These are phyloP conservation scores for Russula ochroleuca DNA, from an alignment of 768 basidiomycete genomes.

Conservation along the genomic window DNA sequence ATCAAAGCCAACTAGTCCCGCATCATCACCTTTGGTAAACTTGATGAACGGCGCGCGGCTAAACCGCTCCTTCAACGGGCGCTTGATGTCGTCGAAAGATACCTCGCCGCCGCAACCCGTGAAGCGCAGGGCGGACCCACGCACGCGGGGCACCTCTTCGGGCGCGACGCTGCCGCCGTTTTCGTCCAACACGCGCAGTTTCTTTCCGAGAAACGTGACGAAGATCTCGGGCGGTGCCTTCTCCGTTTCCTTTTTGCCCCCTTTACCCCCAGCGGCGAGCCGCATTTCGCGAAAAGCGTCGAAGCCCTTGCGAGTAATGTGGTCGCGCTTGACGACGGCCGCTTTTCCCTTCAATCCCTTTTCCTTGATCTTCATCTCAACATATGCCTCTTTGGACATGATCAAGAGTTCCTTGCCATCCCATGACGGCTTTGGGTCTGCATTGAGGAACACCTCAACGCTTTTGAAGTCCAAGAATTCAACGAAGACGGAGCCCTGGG, in stretches of 20 bases:
- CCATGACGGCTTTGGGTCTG: slow-evolving; percentile 78
- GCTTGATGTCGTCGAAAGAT: slow-evolving; percentile 59
- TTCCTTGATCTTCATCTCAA: slow-evolving; percentile 94
- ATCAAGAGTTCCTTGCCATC: slow-evolving; percentile 68
- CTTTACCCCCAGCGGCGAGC: slow-evolving; percentile 29
- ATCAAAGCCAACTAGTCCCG: slow-evolving; percentile 52
- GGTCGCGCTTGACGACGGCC: slow-evolving; percentile 55
- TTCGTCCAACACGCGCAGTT: slow-evolving; percentile 58
- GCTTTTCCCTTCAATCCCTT: slow-evolving; percentile 80
- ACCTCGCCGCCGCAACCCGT: slow-evolving; percentile 53
- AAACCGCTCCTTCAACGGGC: slow-evolving; percentile 47
- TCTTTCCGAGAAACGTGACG: slow-evolving; percentile 71
- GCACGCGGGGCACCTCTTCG: slow-evolving; percentile 42
- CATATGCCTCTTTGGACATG: slow-evolving; percentile 93
- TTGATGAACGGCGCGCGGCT: slow-evolving; percentile 46
- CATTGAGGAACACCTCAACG: slow-evolving; percentile 70
- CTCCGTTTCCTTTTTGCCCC: slow-evolving; percentile 34
- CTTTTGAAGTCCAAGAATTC: slow-evolving; percentile 75
- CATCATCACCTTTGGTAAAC: slow-evolving; percentile 43
- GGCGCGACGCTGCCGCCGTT: slow-evolving; percentile 46
- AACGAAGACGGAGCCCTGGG: slow-evolving; percentile 84
- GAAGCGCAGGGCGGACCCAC: slow-evolving; percentile 47
- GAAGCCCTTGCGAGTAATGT: slow-evolving; percentile 55
- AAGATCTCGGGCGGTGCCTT: slow-evolving; percentile 51
- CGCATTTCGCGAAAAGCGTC: slow-evolving; percentile 75